Base-by-base conservation (phyloP, 73 alveolate genomes). In the Paramecium sexaurelia region DNA sequence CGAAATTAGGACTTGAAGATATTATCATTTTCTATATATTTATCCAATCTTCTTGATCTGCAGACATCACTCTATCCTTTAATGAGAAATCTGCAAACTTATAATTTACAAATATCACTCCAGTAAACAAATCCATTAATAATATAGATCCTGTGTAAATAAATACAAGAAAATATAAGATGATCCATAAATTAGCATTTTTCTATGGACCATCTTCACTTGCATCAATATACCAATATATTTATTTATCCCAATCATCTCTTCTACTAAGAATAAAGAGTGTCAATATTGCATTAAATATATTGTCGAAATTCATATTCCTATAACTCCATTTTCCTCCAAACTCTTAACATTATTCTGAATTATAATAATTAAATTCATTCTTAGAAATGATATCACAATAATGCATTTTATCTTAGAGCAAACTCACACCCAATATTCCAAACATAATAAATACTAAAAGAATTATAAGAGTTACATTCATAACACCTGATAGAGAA, bases 191-290 rank as follows among this genome's bases (percentile, higher is more conserved):
- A 17, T 92, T 24, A 45, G 92, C 43, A 47, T 92, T 87, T 19
- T 66, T 55, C 0, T 39, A 36, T 19, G 96, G 96, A n/a, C 92
- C 94, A 55, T 90, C 36, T 17, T 78, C 94, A 24, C 71, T 43
- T 6, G 96, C 92, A 61, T 94, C 98, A 19, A 73, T 61, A 37
- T 91, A 71, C 41, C 87, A 84, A 61, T 55, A 90, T 99, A 97
- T 97, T 20, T 95, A 75, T 33, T 94, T 97, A 20, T 99, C 98
- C 99, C 99, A 98, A 55, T 98, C 99, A 92, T 98, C 99, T 22
- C 92, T 92, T 39, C 96, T 94, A 56, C 96, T 85, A 55, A 97
- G 86, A 43, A 96, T 95, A 87, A 96, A 97, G n/a, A 97, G 93
- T 47, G 99, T 94, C 13, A 95, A 56, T 93, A 98, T 91, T 26